These are phyloP conservation scores for Pythium graminicola DNA, from an alignment of 352 stramenopile genomes.

Conservation along the genomic window DNA sequence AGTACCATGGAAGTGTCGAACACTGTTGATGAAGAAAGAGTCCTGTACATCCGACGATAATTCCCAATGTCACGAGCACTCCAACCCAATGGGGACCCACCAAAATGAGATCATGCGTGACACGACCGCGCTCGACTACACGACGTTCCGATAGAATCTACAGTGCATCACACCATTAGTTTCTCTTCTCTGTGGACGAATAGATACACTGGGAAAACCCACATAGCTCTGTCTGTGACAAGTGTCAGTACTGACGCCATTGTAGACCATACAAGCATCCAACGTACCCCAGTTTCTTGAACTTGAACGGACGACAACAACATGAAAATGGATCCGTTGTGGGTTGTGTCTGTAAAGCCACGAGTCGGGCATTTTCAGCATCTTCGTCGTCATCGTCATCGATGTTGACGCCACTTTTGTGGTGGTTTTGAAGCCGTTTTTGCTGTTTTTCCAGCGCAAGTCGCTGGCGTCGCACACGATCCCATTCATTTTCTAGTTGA, in stretches of 20 bases:
- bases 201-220: too few species aligned
- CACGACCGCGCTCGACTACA: conserved; percentile 22
- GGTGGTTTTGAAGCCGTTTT: conserved; percentile 1
- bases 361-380: not conserved
- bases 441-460: conserved; percentile 16
- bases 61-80: conserved; percentile 53
- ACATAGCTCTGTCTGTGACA: conserved; percentile 18
- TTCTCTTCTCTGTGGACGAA: too few species aligned
- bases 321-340: conserved; percentile 50
- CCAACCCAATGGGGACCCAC: conserved; percentile 79
- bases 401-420: not conserved
- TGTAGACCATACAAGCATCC: not conserved
- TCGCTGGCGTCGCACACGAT: conserved; percentile 8
- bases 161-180: not conserved
- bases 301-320: conserved; percentile 48
- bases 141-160: conserved; percentile 50
- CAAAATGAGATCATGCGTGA: conserved; percentile 33
- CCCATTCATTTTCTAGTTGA: conserved; percentile 1
- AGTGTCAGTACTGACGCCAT: not conserved
- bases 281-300: conserved; percentile 39
- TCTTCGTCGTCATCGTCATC: not conserved
- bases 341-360: not conserved
- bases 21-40: conserved; percentile 65
- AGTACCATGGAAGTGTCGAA: conserved; percentile 38
- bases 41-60: conserved; percentile 51